Base-by-base conservation (phyloP, 768 basidiomycete species). In the Suillus weaverae region DNA sequence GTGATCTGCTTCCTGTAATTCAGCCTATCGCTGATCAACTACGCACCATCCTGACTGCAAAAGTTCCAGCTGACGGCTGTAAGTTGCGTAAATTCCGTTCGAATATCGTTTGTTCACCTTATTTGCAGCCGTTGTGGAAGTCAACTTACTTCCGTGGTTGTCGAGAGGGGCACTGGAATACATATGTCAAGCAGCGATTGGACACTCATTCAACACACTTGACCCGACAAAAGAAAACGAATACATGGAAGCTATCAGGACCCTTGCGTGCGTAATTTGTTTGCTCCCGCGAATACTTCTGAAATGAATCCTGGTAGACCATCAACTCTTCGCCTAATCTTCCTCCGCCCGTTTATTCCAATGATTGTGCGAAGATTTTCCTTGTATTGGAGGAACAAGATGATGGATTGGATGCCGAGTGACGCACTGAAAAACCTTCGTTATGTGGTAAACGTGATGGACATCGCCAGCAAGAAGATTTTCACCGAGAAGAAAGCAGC, bases 81-180 rank as follows among this genome's bases (percentile, higher is more conserved):
- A 66, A 3, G 71, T 66, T 26, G 13, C 2, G 18, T 9, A 30
- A 18, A 13, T 13, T 44, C 16, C 14, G 8, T 57, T 54, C 18
- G 6, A 54, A 18, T 20, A 20, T 20, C 16, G 18, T 26, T 13
- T 39, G 11, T 38, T 26, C 36, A 41, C 16, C n/a, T 35, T 46
- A 13, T 41, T 60, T 22, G 60, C 35, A 76, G 73, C 71, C 9
- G 46, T 51, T 9, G 69, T 60, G 44, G 78, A 81, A 60, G 68
- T 81, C 30, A 65, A 81, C 26, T 10, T 81, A 0, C 68, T 77
- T 20, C 71, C 73, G 8, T 80, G 75, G 76, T 64, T 78, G 44
- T 70, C 71, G 20, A 71, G 74, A 1, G 72, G 69, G 8, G 74
- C 80, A 30, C 67, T 81, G 16, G 79, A 81, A 60, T 79, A 78